Conservation (phyloP, 352 stramenopile genomes). For the Pythium guiyangense region DNA sequence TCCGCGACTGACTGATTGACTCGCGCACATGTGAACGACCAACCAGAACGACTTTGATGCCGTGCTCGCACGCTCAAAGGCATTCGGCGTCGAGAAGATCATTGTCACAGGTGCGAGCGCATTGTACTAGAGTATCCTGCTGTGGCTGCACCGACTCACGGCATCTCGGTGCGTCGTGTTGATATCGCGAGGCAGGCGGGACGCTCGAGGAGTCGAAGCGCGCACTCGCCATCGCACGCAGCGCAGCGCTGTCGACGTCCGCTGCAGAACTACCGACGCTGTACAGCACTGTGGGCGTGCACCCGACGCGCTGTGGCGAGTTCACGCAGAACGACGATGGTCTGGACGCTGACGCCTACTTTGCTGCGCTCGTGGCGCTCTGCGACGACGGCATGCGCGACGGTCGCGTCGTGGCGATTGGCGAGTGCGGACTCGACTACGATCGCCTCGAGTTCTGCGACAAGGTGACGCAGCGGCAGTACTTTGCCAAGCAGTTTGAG, state of each 20-base stretch:
- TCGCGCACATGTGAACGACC: neutral
- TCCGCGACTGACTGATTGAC: neutral
- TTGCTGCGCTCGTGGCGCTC: constrained; percentile 45
- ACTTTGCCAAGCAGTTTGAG: constrained; percentile 93
- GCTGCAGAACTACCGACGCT: constrained; percentile 24
- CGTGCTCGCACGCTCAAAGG: constrained; percentile 84
- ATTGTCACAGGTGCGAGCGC: constrained; percentile 76
- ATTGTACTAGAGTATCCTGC: neutral
- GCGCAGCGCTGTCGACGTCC: neutral
- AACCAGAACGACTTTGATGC: constrained; percentile 25
- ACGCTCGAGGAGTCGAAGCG: constrained; percentile 36
- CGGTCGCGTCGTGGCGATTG: constrained; percentile 89
- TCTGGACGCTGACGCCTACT: constrained; percentile 56
- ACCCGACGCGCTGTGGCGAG: constrained; percentile 92
- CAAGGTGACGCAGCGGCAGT: constrained; percentile 87
- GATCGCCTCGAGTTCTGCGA: constrained; percentile 95
- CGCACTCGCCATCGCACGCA: constrained; percentile 29
- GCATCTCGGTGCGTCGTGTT: neutral
- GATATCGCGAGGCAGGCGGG: constrained; percentile 14
- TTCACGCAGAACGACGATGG: constrained; percentile 59
- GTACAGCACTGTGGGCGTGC: constrained; percentile 77
- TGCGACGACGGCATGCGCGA: constrained; percentile 52
- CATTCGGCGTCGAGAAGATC: constrained; percentile 86
- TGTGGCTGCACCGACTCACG: neutral
- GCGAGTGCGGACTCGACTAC: constrained; percentile 97